Base-by-base conservation (phyloP, 2,329 filamentous ascomycete genomes). In the Fusarium sp. region DNA sequence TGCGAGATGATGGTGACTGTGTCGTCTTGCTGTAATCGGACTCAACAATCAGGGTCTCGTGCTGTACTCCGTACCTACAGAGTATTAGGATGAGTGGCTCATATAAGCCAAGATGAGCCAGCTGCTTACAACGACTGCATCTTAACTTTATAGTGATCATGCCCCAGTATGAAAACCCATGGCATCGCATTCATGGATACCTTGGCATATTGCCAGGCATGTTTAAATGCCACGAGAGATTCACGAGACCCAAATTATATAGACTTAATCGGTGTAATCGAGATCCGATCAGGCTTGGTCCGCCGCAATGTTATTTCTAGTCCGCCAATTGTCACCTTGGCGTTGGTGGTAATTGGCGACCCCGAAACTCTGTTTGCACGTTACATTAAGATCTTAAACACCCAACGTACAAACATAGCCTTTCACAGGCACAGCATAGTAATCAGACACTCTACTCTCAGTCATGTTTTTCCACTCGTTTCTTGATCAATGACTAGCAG, bases 241-340 rank as follows among this genome's bases (percentile, higher is more conserved):
- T 47, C n/a, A 26, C n/a, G 15, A 22, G 17, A 53, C 31, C 28
- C 26, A 36, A 22, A 38, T 38, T 42, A 34, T 31, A 36, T 52
- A 5, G 28, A n/a, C 42, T 49, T 42, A 15, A 40, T 72, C 64
- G 64, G 60, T 42, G 22, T n/a, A 73, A 73, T 67, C 59, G 67
- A 67, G 67, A 67, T 73, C 69, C 60, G 67, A 72, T 61, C 57
- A 50, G 40, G 56, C 49, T 58, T 62, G 45, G 34, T 34, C 53
- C 55, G 34, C 14, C 17, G 14, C 17, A 8, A 54, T 22, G 47
- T 54, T 33, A 56, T 31, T 58, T 49, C 50, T n/a, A n/a, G 33
- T 7, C n/a, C 19, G 21, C 34, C 34, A 9, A 26, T 46, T 54
- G 33, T 39, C 47, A 57, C 44, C 59, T 50, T 57, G 50, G 38